These are phyloP conservation scores for Hypoxylon lenormandii DNA, from an alignment of 495 filamentous ascomycete genomes.

Conservation along the genomic window DNA sequence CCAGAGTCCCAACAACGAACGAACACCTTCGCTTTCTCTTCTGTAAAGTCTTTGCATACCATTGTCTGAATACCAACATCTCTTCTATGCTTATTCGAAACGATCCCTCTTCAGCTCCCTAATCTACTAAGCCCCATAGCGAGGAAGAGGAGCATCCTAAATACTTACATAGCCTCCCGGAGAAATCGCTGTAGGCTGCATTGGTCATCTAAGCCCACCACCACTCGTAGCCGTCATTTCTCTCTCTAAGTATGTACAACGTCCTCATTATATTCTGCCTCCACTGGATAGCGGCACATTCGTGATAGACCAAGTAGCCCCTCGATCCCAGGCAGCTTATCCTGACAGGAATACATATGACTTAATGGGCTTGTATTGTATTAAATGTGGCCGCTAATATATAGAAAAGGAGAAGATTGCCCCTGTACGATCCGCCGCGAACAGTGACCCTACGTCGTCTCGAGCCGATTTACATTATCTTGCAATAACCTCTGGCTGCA, in stretches of 20 bases:
- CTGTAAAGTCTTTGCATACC: constrained; percentile 37
- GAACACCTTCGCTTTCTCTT: constrained; percentile 15
- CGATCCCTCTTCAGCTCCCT: constrained; percentile 11
- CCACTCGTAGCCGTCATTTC: constrained; percentile 20
- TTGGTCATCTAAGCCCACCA: constrained; percentile 43
- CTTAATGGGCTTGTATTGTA: constrained; percentile 21
- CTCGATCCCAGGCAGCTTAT: constrained; percentile 10
- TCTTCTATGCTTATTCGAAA: constrained; percentile 17
- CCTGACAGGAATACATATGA: constrained; percentile 22
- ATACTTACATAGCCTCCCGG: constrained; percentile 35
- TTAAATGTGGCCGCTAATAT: constrained; percentile 34
- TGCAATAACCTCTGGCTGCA: constrained; percentile 13
- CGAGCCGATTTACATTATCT: constrained; percentile 18
- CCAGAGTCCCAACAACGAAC: constrained; percentile 19
- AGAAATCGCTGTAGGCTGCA: constrained; percentile 34
- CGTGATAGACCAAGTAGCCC: constrained; percentile 24
- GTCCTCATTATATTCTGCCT: constrained; percentile 10
- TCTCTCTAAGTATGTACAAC: constrained; percentile 34
- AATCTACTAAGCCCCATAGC: constrained; percentile 8
- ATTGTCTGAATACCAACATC: constrained; percentile 23
- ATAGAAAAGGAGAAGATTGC: constrained; percentile 40
- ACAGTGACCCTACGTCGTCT: constrained; percentile 4
- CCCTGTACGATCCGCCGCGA: constrained; percentile 22
- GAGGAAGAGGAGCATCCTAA: constrained; percentile 32
- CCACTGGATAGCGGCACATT: constrained; percentile 6